Percentiles rank a stretch among this genome's conserved stretches.
phyloP scores from a whole-genome alignment of 164 flowering plant species.

The Kalanchoe fedtschenkoi region DNA sequence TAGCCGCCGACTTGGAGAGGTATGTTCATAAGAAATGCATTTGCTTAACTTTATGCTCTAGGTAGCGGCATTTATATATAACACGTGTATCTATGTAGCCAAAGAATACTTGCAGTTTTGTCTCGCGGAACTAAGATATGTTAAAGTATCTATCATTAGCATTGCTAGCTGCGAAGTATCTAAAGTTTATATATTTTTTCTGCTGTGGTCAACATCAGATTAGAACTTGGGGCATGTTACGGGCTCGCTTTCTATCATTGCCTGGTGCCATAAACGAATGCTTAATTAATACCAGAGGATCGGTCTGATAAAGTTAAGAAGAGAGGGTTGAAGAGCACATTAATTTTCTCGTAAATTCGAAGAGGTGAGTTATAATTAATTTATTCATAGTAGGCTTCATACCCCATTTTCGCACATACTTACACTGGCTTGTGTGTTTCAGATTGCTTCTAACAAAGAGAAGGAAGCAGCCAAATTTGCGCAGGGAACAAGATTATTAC shows the following conservation, averaged over 20 bases:
- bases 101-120: background rate
- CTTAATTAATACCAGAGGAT: conserved; percentile 64
- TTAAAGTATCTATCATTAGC: background rate
- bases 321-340: conserved; percentile 64
- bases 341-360: conserved; percentile 55
- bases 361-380: conserved; percentile 23
- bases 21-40: conserved; percentile 12
- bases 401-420: background rate
- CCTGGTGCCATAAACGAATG: conserved; percentile 85
- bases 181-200: background rate
- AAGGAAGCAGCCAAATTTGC: conserved; percentile 73
- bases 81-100: background rate
- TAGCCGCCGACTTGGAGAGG: conserved; percentile 94
- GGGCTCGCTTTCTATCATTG: conserved; percentile 68
- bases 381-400: background rate
- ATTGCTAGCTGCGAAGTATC: background rate
- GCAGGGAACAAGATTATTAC: conserved; percentile 77
- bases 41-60: background rate
- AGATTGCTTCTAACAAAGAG: conserved; percentile 38
- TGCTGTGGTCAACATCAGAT: conserved; percentile 35
- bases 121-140: background rate
- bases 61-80: background rate
- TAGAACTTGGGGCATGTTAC: conserved; percentile 73
- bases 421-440: conserved; percentile 5
- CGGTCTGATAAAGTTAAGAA: conserved; percentile 39